Base-by-base conservation (phyloP, 225 moss, liverwort and hornwort species). In the Pleurozium schreberi region DNA sequence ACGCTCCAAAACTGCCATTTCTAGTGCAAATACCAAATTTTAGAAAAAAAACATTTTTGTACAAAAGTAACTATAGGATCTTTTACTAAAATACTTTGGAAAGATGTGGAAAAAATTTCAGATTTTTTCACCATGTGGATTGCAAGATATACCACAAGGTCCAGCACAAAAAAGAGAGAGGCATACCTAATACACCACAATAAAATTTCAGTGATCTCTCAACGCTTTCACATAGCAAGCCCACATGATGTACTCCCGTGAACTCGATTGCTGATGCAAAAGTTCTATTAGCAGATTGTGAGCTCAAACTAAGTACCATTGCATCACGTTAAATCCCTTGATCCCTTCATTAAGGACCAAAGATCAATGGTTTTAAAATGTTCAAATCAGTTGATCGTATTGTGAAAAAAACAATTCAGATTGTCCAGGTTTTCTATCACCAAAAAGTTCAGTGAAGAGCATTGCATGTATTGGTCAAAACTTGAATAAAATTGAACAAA, bases 161-260 rank as follows among this genome's bases (percentile, higher is more conserved):
- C 6, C 58, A 38, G 70, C 38, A 71, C 14, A 42, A 73, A 75
- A 22, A 76, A 63, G 86, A 88, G 65, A 83, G 40, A 83, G 61
- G 78, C 87, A 69, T 92, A 96, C 98, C 98, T 79, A 99, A 80
- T 42, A 99, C 80, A 76, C 95, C 98, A 89, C 95, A 92, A 83
- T 97, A 99, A 87, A 99, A 97, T 40, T 96, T 90, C 33, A 97
- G 89, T 65, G 96, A 97, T 86, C 88, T 95, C 90, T 96, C 98
- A 81, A 97, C 86, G 69, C 86, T 96, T 87, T 97, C 95, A 74
- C 97, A 96, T 17, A 99, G 88, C 58, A 97, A 27, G 67, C 97
- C 98, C n/a, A 99, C 96, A 89, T 99, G 98, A 94, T 97, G 96
- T 57, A 97, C 93, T 62, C 97, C 96, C 40, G 94, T 91, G 84